Conservation (phyloP, 2,329 filamentous ascomycete species). For the Didymella sp. region DNA sequence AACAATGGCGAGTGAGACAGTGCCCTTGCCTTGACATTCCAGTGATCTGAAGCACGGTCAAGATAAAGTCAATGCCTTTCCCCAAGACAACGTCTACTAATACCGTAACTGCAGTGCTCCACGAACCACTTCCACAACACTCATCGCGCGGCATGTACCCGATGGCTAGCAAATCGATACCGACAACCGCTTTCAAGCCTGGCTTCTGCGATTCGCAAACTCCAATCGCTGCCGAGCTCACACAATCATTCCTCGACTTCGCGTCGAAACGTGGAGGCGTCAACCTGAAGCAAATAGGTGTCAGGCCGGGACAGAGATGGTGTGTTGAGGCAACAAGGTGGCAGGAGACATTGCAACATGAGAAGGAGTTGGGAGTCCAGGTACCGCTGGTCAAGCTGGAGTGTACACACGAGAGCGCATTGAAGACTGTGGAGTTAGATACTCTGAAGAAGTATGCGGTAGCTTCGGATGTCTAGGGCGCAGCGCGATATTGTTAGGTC, state of each 20-base stretch:
- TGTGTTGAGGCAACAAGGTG: conserved; percentile 21
- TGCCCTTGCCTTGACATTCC: too few species aligned
- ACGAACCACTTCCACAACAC: conserved; percentile 21
- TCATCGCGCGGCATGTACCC: conserved; percentile 23
- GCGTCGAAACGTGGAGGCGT: conserved; percentile 18
- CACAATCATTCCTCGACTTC: conserved; percentile 23
- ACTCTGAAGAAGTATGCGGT: conserved; percentile 20
- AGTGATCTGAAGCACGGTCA: not conserved
- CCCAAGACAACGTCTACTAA: not conserved
- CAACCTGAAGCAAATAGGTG: conserved; percentile 21
- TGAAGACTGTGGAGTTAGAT: conserved; percentile 18
- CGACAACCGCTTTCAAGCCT: conserved; percentile 14
- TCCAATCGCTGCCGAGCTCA: conserved; percentile 21
- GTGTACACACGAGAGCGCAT: conserved; percentile 21
- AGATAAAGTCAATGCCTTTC: not conserved
- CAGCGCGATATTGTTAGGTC: too few species aligned
- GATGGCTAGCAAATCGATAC: conserved; percentile 23
- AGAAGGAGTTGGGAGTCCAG: conserved; percentile 12
- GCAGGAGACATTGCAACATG: conserved; percentile 17
- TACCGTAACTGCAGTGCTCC: conserved; percentile 8
- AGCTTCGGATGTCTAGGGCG: not conserved
- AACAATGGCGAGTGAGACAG: conserved; percentile 11
- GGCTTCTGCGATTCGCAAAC: conserved; percentile 23
- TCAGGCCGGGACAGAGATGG: conserved; percentile 23
- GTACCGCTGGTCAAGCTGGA: conserved; percentile 20